A percentile compares a stretch with the other conserved stretches of the same genome.
These are phyloP conservation scores for Nannizzia gypsea DNA, from an alignment of 2,329 filamentous ascomycete species.

Conservation along the genomic window DNA sequence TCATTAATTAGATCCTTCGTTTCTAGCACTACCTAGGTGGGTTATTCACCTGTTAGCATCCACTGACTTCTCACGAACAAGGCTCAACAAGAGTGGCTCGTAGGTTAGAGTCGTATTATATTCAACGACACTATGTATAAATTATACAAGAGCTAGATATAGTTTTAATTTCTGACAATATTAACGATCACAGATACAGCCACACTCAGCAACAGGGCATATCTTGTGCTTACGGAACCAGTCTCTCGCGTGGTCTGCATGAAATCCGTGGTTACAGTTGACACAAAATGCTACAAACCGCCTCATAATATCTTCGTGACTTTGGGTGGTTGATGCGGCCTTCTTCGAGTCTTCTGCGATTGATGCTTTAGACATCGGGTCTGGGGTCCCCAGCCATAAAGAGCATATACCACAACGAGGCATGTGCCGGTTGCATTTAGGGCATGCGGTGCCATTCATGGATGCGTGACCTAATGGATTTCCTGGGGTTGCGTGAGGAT, in stretches of 20 bases:
- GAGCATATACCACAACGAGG: conserved; percentile 52
- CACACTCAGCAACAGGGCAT: conserved; percentile 46
- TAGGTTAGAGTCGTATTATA: no score
- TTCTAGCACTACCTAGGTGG: no score
- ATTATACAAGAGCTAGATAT: no score
- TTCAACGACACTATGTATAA: no score
- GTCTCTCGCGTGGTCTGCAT: conserved; percentile 49
- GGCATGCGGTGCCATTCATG: conserved; percentile 45
- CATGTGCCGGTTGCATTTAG: conserved; percentile 50
- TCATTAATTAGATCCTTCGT: no score
- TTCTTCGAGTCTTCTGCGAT: conserved; percentile 25
- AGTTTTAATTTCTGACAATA: neutral
- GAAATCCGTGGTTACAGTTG: conserved; percentile 52
- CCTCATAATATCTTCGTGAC: conserved; percentile 38
- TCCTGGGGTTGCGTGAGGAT: conserved; percentile 24
- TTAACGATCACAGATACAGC: conserved; percentile 39
- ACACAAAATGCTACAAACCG: conserved; percentile 51
- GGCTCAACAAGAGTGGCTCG: no score
- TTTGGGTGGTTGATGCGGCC: neutral
- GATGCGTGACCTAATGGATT: conserved; percentile 26
- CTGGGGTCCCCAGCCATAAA: conserved; percentile 49
- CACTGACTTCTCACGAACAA: no score
- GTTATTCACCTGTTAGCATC: no score
- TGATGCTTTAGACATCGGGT: conserved; percentile 37
- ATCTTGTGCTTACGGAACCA: conserved; percentile 48